These are phyloP conservation scores for Penicillium antarcticum DNA, from an alignment of 495 filamentous ascomycete species.

Conservation along the genomic window DNA sequence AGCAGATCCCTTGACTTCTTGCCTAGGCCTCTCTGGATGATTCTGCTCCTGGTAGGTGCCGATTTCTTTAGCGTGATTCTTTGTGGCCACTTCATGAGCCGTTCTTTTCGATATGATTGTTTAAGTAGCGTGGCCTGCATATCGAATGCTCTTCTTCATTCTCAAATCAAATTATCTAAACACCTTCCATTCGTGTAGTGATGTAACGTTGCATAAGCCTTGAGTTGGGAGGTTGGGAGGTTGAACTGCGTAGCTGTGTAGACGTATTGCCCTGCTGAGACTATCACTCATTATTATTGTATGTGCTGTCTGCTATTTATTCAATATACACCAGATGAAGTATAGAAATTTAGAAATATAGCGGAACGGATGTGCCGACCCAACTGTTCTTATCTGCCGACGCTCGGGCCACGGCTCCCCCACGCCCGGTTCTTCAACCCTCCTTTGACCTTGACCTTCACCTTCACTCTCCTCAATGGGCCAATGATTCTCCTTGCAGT, in stretches of 20 bases:
- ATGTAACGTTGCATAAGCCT: too few relatives aligned
- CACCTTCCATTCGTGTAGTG: not conserved
- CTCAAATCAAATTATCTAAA: not conserved
- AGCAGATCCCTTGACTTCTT: slow-evolving; percentile 24
- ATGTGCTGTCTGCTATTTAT: not conserved
- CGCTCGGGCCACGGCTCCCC: slow-evolving; percentile 23
- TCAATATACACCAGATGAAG: not conserved
- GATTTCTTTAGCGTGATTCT: slow-evolving; percentile 24
- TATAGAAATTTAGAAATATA: not conserved
- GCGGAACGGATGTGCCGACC: slow-evolving; percentile 19
- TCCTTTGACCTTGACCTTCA: slow-evolving; percentile 3
- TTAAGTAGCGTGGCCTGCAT: slow-evolving; percentile 11
- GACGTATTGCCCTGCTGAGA: too few relatives aligned
- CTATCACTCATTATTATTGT: too few relatives aligned
- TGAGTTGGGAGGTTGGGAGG: too few relatives aligned
- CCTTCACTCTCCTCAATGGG: slow-evolving; percentile 25
- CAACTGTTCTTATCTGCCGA: slow-evolving; percentile 26
- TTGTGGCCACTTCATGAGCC: slow-evolving; percentile 18
- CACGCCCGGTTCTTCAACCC: slow-evolving; percentile 9
- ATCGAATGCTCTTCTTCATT: not conserved
- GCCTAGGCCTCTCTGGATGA: slow-evolving; percentile 27
- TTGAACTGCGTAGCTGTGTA: too few relatives aligned
- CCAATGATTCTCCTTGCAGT: slow-evolving; percentile 41
- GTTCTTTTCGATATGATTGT: slow-evolving; percentile 12
- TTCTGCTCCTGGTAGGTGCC: slow-evolving; percentile 45